These are phyloP conservation scores for Hysterium pulicare DNA, from an alignment of 2,329 filamentous ascomycete genomes.

Conservation along the genomic window DNA sequence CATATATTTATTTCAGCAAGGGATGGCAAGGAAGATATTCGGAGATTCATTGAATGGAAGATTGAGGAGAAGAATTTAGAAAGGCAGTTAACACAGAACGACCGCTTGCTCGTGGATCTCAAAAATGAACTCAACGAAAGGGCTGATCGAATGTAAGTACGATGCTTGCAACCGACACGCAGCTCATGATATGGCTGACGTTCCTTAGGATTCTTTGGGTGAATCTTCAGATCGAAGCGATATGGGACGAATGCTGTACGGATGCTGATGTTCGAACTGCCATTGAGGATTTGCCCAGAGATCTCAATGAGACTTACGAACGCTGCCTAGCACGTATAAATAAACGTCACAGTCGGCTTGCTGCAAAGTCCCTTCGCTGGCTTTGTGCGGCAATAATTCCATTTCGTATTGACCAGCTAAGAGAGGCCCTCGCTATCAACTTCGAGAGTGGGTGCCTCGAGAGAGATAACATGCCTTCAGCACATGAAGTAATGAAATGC, in stretches of 20 bases:
- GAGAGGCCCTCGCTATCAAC: background rate
- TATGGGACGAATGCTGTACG: background rate
- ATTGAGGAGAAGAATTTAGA: background rate
- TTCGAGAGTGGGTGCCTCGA: background rate
- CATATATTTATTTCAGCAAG: background rate
- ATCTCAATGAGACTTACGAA: background rate
- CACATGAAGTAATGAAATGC: background rate
- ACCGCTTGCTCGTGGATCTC: background rate
- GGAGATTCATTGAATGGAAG: background rate
- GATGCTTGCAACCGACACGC: background rate
- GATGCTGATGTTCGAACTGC: background rate
- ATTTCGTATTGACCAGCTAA: background rate
- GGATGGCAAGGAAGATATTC: background rate
- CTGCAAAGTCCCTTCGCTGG: background rate
- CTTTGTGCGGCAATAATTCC: background rate
- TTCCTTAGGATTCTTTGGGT: conserved; percentile 1
- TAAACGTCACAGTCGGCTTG: background rate
- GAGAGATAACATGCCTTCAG: background rate
- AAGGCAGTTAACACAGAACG: background rate
- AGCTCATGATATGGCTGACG: background rate
- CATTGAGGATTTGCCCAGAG: background rate
- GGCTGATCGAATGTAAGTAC: background rate
- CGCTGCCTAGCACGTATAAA: background rate
- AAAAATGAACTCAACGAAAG: background rate
- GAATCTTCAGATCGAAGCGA: background rate